Evolutionary conservation across 345 rosid genomes (phyloP), one percentile per base, ranked within the genome.

Genomic region (Eucalyptus marginata): DNA sequence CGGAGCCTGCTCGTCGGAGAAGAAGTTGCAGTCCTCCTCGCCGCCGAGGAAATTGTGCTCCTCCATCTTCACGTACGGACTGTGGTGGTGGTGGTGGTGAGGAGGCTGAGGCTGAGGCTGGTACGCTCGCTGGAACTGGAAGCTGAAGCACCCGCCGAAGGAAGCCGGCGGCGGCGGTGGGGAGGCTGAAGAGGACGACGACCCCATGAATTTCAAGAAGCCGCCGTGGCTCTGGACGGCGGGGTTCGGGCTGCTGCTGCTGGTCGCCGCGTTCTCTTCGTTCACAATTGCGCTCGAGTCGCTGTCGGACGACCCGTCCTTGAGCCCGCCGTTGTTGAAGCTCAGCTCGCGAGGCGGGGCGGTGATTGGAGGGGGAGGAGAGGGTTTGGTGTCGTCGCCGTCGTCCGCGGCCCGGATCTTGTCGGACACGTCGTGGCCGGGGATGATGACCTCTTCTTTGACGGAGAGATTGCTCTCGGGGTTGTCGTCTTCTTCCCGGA

Each of bases 1-100:
- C 27, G 99, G 99, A 27, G 98, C 92, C 62, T 97, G 99, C 84
- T 98, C 98, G 84, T 96, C 98, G 7, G 97, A 96, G 91, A 96
- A 98, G 92, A 95, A 94, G 31, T 94, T 95, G 86, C 97, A 96
- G 20, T 98, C 92, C 90, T 96, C 99, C 24, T 97, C 99, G 25
- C 96, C 94, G 64, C 92, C 93, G 79, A 96, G 92, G 94, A 98
- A 95, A 51, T 93, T 92, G 52, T 95, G 98, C 89, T 97, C 99
- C 90, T 96, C 99, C 95, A 91, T 90, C 92, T 98, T 98, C 94
- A 97, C 99, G 64, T 90, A 96, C 91, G 93, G 95, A 62, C 90
- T 58, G 58, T 90, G 93, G 84, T 76, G 80, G 25, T 40, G 27
- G 47, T 20, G 87, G 91, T 92, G 90, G 71, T 87, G 90, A 91